A percentile compares a stretch with the other conserved stretches of the same genome.
Conservation (phyloP, 2,329 filamentous ascomycete species). For the Fusarium mexicanum region DNA sequence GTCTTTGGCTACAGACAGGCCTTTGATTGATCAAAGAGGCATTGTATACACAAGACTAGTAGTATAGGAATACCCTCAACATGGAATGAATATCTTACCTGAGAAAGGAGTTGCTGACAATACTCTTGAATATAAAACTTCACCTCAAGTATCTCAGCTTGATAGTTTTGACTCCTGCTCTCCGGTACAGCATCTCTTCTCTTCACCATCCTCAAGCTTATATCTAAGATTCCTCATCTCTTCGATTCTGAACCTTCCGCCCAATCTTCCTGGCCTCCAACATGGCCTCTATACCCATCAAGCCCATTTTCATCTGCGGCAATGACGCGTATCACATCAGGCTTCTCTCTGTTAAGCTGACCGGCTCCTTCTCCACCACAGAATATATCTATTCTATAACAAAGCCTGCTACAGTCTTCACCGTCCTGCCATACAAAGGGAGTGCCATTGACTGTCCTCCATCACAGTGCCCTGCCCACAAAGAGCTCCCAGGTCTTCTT, state of each 20-base stretch:
- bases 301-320: neutral
- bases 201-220: neutral
- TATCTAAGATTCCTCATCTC: neutral
- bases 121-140: neutral
- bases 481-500: neutral
- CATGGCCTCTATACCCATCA: neutral
- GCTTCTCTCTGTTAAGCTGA: neutral
- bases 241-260: neutral
- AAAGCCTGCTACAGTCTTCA: neutral
- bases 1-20: neutral
- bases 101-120: neutral
- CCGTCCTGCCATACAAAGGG: neutral
- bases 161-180: neutral
- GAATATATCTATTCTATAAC: neutral
- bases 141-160: neutral
- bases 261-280: rapidly evolving
- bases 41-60: neutral
- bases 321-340: too few relatives aligned
- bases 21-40: neutral
- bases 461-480: neutral
- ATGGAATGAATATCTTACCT: rapidly evolving
- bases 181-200: neutral
- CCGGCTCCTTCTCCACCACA: neutral
- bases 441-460: neutral
- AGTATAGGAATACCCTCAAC: neutral